These are phyloP conservation scores for Dendrobium catenatum DNA, from an alignment of 106 monocot genomes.

Conservation along the genomic window DNA sequence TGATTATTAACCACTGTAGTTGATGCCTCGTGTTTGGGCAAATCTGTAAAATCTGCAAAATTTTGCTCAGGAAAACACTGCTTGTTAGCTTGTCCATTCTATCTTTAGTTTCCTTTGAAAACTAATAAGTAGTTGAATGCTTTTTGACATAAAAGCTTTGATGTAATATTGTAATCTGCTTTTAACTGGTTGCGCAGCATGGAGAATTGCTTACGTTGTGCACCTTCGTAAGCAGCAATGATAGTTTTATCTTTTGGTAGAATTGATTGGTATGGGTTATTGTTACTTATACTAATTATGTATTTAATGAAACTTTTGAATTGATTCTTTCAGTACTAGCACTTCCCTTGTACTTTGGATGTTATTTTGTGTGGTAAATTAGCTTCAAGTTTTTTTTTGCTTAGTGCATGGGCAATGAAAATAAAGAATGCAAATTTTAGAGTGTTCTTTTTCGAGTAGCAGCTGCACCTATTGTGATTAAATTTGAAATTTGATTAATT, in stretches of 20 bases:
- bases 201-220: not conserved
- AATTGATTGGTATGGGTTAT: not conserved
- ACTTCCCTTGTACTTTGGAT: not conserved
- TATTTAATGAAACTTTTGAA: not conserved
- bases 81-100: no score
- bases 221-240: not conserved
- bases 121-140: not conserved
- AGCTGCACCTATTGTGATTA: not conserved
- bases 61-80: no score
- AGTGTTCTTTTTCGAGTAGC: not conserved
- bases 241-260: not conserved
- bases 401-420: not conserved
- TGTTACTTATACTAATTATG: not conserved
- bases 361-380: not conserved
- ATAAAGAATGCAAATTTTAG: not conserved
- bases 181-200: not conserved
- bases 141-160: not conserved
- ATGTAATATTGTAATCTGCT: not conserved
- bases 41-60: not conserved
- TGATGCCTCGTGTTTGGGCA: not conserved
- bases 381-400: not conserved
- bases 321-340: not conserved
- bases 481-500: not conserved
- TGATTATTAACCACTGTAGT: not conserved
- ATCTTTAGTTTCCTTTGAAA: not conserved